Base-by-base conservation (phyloP, 257 asterid genomes). In the Lantana camara region DNA sequence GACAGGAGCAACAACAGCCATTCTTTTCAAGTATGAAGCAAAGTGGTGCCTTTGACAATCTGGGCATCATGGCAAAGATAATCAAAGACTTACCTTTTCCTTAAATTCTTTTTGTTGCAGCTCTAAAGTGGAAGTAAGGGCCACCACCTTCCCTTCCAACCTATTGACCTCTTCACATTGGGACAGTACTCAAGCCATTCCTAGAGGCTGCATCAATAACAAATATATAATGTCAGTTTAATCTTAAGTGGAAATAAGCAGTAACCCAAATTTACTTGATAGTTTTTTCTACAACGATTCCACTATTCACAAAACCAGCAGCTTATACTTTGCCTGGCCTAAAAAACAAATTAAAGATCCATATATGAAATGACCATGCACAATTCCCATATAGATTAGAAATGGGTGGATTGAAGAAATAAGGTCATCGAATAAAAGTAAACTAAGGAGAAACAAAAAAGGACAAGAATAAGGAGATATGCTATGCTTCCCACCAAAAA, bases 181-280 rank as follows among this genome's bases (percentile, higher is more conserved):
- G 87, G 87, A 63, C 99, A 90, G 76, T 88, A 94, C 85, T 94
- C 99, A 23, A 94, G 86, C 98, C 98, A 94, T 71, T 94, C 96
- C 46, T 90, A 96, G 64, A 94, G 85, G 76, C 98, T 94, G n/a
- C n/a, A 66, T 9, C 37, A 38, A 22, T 59, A 56, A 61, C 61
- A 73, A 57, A 21, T 56, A 30, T 12, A 60, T 17, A 22, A 41
- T 57, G 59, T 65, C 50, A 73, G 10, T 23, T 53, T 57, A 63
- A 32, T 19, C 49, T 7, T 22, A 23, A 16, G 13, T 32, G 22
- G 46, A 64, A 40, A 30, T 47, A 38, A 24, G 37, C 38, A 55
- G 11, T 4, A 53, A 19, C 17, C 5, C 2, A 23, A 22, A 56
- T 15, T 55, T 32, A 23, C 40, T 16, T 5, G 9, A 24, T 22